Evolutionary conservation across 179 eudicot species (phyloP).

Genomic region (Amaranthus tricolor): DNA sequence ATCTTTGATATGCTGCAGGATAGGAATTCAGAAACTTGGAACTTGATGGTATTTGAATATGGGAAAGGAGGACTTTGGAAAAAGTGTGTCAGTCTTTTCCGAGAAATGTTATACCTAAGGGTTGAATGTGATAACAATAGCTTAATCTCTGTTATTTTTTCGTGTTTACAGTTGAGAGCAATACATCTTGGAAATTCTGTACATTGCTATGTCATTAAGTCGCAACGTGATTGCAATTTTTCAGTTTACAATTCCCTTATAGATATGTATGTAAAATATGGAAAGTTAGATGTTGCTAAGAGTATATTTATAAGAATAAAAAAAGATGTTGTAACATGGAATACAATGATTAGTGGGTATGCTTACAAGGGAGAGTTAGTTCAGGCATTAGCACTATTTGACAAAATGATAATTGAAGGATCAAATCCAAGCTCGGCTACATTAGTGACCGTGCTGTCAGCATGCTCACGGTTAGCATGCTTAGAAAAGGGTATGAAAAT

Average conservation of each 20-base stretch:
- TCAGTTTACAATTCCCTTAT: conserved; percentile 64
- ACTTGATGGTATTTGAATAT: conserved; percentile 51
- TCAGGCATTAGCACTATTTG: conserved; percentile 53
- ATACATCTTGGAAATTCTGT: conserved; percentile 48
- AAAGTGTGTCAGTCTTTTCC: conserved; percentile 45
- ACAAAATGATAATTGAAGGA: conserved; percentile 49
- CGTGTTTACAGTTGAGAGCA: conserved; percentile 48
- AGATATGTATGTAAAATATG: conserved; percentile 66
- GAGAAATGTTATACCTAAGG: conserved; percentile 49
- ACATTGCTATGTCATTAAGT: conserved; percentile 55
- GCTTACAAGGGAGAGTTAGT: conserved; percentile 32
- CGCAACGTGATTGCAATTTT: conserved; percentile 29
- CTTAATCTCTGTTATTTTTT: conserved; percentile 51
- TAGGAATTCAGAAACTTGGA: conserved; percentile 55
- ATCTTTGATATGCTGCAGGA: conserved; percentile 41
- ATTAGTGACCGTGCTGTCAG: conserved; percentile 51
- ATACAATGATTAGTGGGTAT: conserved; percentile 54
- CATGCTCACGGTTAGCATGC: conserved; percentile 53
- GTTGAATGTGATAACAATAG: conserved; percentile 37
- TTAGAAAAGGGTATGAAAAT: conserved; percentile 47
- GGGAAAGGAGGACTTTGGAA: conserved; percentile 42
- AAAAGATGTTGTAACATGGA: conserved; percentile 63
- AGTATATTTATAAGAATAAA: conserved; percentile 41
- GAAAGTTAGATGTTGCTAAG: conserved; percentile 35
- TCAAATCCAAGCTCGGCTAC: conserved; percentile 48